A percentile compares a stretch with the other conserved stretches of the same genome.
These are phyloP conservation scores for Entelexis sorbosivorans DNA, from an alignment of 1,139 yeast species.

Conservation along the genomic window DNA sequence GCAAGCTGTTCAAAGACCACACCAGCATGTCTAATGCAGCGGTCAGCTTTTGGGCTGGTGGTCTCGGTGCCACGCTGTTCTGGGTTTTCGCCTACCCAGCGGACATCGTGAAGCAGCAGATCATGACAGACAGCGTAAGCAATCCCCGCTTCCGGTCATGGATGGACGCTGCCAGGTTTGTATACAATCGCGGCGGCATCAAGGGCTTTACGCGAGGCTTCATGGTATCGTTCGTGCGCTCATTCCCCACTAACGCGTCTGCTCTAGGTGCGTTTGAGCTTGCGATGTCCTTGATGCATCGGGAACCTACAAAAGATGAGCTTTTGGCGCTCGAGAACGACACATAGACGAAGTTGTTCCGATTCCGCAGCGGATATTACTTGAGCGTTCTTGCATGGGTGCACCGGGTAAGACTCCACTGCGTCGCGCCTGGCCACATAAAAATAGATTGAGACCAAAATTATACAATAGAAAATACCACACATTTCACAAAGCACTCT, in stretches of 20 bases:
- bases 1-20: constrained; percentile 53
- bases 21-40: constrained; percentile 57
- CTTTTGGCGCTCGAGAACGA: constrained; percentile 8
- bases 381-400: background rate
- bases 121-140: constrained; percentile 68
- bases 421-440: too few species aligned
- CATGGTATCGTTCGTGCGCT: constrained; percentile 51
- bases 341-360: background rate
- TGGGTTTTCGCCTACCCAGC: constrained; percentile 88
- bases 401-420: background rate
- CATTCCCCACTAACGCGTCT: constrained; percentile 86
- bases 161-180: constrained; percentile 59
- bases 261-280: constrained; percentile 87
- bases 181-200: constrained; percentile 51
- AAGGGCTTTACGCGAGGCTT: constrained; percentile 71
- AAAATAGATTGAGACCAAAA: too few species aligned
- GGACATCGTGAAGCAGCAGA: constrained; percentile 79
- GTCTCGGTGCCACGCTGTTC: constrained; percentile 67
- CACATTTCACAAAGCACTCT: too few species aligned
- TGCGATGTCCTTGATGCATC: constrained; percentile 48
- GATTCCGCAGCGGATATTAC: too few species aligned
- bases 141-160: constrained; percentile 62
- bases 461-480: too few species aligned
- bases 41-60: constrained; percentile 86
- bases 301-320: background rate